Conservation (phyloP, 208 protist species). For the Wallacemonas sp. region DNA sequence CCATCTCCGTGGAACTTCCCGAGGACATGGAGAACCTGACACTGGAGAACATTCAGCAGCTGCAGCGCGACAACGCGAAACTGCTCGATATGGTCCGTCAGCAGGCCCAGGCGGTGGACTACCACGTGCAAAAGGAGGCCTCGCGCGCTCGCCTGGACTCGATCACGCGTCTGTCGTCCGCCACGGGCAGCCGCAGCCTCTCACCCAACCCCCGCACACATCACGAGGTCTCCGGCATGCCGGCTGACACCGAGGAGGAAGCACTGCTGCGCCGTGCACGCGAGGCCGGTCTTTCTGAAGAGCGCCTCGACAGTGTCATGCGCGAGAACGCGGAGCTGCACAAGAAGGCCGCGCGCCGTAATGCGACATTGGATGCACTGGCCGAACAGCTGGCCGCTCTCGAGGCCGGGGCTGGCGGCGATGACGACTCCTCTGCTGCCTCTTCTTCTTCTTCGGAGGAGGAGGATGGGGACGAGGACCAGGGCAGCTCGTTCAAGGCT, state of each 20-base stretch:
- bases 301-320: conserved; percentile 41
- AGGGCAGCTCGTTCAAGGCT: not conserved
- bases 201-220: conserved; percentile 33
- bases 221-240: conserved; percentile 29
- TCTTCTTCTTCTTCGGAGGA: conserved; percentile 21
- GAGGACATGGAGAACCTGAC: conserved; percentile 32
- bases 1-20: conserved; percentile 41
- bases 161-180: conserved; percentile 37
- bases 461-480: conserved; percentile 10
- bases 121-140: conserved; percentile 40
- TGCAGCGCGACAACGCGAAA: conserved; percentile 64
- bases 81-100: conserved; percentile 59
- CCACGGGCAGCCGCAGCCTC: conserved; percentile 19
- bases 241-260: conserved; percentile 38
- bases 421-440: conserved; percentile 10
- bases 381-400: conserved; percentile 51
- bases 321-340: conserved; percentile 41
- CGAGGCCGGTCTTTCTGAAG: conserved; percentile 30
- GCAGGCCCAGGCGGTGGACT: conserved; percentile 56
- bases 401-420: conserved; percentile 34
- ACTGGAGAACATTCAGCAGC: conserved; percentile 52
- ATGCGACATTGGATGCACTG: conserved; percentile 48
- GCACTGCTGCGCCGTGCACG: conserved; percentile 31
- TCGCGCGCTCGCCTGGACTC: conserved; percentile 15
- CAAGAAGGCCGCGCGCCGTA: conserved; percentile 35